Evolutionary conservation across 305 asterid genomes (phyloP), one percentile per base, ranked within the genome.

Genomic region (Coffea humblotiana): DNA sequence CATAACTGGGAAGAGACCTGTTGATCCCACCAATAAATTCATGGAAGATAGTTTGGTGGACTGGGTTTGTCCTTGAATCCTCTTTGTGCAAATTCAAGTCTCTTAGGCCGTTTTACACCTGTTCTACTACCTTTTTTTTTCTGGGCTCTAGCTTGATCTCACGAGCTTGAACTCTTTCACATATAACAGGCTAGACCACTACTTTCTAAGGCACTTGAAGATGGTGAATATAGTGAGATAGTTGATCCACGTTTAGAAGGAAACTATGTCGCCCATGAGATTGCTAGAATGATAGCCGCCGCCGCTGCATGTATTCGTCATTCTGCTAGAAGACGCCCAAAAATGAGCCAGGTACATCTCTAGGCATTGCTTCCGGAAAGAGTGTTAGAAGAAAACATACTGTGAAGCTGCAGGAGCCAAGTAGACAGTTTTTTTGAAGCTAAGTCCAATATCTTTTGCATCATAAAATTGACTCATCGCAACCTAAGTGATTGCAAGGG

Each of bases 11-110:
- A 87, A 86, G 18, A 79, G 86, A 63, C 97, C 97, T 8, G 88
- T 90, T 2, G 97, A 93, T 82, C 89, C 88, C 29, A 80, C 82
- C 43, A 78, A 85, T 48, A 85, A 72, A 60, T 71, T 54, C 51
- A 87, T 90, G 94, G 97, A 93, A 79, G 97, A 90, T 63, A 88
- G 97, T 78, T 92, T 93, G 84, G 95, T 93, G 32, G 97, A 90
- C 70, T 93, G 97, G 97, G 97, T 93, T 69, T 8, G 93, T 86
- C 56, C 77, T 75, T 37, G 27, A 68, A 23, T 68, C 35, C 48
- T 37, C n/a, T 77, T 12, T 21, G 51, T 48, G 49, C 72, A 35
- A 45, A 25, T 64, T 45, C 15, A 6, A 70, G 14, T 16, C 8
- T 58, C 14, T 60, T 43, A 23, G 51, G 71, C 60, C n/a, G 51